Evolutionary conservation across 2,329 filamentous ascomycete species (phyloP).

Genomic region (Ophiognomonia clavigignenti-juglandacearum): DNA sequence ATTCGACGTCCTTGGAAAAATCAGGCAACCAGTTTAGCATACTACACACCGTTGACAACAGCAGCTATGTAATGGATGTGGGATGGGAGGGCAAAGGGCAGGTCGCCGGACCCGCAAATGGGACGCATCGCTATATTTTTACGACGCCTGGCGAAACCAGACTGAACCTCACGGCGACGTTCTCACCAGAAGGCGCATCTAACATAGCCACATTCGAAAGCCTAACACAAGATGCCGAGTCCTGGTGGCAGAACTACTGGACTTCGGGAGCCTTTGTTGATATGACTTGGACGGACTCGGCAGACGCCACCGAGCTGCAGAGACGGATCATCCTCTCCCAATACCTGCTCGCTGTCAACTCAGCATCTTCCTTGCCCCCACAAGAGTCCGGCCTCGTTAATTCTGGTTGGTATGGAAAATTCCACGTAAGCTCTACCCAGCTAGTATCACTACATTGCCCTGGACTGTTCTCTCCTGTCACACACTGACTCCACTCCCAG

Average conservation of each 20-base stretch:
- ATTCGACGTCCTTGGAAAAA: slow-evolving; percentile 32
- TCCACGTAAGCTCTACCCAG: slow-evolving; percentile 30
- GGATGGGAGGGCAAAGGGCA: slow-evolving; percentile 31
- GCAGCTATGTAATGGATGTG: slow-evolving; percentile 35
- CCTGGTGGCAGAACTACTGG: slow-evolving; percentile 48
- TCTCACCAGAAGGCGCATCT: slow-evolving; percentile 23
- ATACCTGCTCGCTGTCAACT: slow-evolving; percentile 48
- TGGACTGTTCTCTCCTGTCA: no score
- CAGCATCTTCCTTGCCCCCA: slow-evolving; percentile 41
- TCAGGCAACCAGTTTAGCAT: slow-evolving; percentile 31
- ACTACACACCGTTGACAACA: slow-evolving; percentile 37
- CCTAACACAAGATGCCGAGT: slow-evolving; percentile 26
- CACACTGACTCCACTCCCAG: slow-evolving; percentile 17
- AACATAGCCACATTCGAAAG: slow-evolving; percentile 21
- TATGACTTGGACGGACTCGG: slow-evolving; percentile 32
- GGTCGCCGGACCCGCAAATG: slow-evolving; percentile 28
- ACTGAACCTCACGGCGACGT: slow-evolving; percentile 27
- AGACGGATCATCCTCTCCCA: slow-evolving; percentile 48
- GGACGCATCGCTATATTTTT: slow-evolving; percentile 40
- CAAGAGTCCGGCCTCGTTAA: slow-evolving; percentile 45
- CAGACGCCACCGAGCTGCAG: slow-evolving; percentile 44
- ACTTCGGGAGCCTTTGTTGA: slow-evolving; percentile 47
- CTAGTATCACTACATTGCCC: background rate
- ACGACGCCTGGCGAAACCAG: slow-evolving; percentile 20
- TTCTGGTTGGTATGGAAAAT: slow-evolving; percentile 54